Conservation (phyloP, 129 eudicot genomes). For the Flaveria trinervia region DNA sequence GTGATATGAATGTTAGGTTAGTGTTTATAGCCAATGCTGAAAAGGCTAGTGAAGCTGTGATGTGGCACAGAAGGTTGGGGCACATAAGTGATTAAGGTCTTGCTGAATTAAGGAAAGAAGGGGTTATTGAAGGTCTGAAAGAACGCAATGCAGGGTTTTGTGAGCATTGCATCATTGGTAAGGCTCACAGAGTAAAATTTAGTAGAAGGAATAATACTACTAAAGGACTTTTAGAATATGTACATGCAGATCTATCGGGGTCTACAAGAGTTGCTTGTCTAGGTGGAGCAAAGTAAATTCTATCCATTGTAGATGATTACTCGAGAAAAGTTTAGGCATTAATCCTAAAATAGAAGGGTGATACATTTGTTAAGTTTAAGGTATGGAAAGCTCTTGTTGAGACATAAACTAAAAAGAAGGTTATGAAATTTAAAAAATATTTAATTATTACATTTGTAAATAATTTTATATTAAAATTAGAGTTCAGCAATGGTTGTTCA, state of each 20-base stretch:
- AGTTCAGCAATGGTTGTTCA: background rate
- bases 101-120: background rate
- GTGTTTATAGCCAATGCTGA: no score
- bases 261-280: background rate
- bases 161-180: background rate
- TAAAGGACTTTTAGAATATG: background rate
- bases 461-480: no score
- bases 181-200: no score
- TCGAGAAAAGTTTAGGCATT: background rate
- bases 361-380: background rate
- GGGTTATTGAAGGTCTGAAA: no score
- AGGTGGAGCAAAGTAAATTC: background rate
- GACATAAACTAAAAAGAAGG: background rate
- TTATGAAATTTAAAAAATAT: no score
- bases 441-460: no score
- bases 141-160: background rate
- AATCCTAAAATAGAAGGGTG: background rate
- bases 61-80: background rate
- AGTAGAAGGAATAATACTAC: background rate
- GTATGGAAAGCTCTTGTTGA: background rate
- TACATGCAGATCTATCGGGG: background rate
- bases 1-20: background rate
- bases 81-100: background rate
- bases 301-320: background rate
- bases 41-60: background rate